phyloP scores from a whole-genome alignment of 495 filamentous ascomycete genomes.

The Aspergillus olivimuriae region DNA sequence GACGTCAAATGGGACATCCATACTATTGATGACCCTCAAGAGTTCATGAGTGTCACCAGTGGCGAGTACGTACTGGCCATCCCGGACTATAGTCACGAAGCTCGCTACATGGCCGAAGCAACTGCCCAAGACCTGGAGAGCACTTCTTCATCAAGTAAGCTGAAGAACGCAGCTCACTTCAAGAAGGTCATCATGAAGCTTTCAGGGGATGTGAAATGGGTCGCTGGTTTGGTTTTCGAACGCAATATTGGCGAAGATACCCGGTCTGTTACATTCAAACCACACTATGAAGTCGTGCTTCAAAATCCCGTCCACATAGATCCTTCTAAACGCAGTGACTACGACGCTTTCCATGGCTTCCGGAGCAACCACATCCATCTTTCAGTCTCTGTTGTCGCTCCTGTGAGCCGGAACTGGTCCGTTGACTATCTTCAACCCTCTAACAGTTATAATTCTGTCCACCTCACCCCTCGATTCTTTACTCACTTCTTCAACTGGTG shows the following conservation, averaged over 20 bases:
- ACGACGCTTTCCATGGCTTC: conserved; percentile 92
- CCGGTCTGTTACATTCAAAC: conserved; percentile 80
- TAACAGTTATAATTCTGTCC: conserved; percentile 88
- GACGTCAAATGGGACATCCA: conserved; percentile 83
- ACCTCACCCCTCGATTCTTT: conserved; percentile 90
- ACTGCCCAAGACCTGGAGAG: conserved; percentile 56
- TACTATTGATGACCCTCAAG: conserved; percentile 73
- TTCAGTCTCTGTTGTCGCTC: conserved; percentile 81
- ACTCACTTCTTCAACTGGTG: conserved; percentile 99
- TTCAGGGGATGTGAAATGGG: conserved; percentile 87
- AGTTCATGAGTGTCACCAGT: conserved; percentile 93
- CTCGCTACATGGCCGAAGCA: conserved; percentile 55
- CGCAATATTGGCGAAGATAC: conserved; percentile 57
- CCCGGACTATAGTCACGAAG: conserved; percentile 87
- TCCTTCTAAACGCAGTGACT: conserved; percentile 48
- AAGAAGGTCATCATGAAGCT: conserved; percentile 99
- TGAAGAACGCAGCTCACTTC: conserved; percentile 72
- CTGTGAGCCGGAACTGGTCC: conserved; percentile 67
- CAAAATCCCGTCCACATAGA: conserved; percentile 71
- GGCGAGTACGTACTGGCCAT: conserved; percentile 90
- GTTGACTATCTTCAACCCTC: conserved; percentile 65
- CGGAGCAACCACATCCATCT: conserved; percentile 93
- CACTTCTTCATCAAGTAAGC: conserved; percentile 54
- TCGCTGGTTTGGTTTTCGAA: conserved; percentile 88
- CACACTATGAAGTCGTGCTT: conserved; percentile 86